Conservation (phyloP, 108 stramenopile species). For the Pseudonitzschia delicatissima region DNA sequence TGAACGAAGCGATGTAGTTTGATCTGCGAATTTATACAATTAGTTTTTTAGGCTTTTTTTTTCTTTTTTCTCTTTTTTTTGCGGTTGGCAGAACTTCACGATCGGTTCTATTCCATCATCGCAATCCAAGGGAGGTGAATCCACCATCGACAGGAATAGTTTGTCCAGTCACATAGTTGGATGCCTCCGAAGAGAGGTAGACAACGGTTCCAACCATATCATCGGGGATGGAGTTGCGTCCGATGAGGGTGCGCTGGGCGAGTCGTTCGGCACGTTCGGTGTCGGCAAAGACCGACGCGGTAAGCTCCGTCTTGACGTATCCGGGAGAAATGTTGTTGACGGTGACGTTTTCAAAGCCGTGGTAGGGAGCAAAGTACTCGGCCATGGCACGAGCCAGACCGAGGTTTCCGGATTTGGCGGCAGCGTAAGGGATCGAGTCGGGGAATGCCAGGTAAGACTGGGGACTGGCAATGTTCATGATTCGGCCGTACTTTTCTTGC, state of each 20-base stretch:
- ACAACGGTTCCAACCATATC: conserved; percentile 26
- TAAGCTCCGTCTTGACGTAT: conserved; percentile 29
- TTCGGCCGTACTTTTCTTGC: conserved; percentile 55
- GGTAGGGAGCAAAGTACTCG: conserved; percentile 13
- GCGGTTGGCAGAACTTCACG: too few species aligned
- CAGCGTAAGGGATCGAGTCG: conserved; percentile 25
- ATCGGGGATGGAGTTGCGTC: conserved; percentile 20
- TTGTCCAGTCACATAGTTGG: conserved; percentile 30
- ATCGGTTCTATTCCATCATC: too few species aligned
- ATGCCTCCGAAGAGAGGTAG: conserved; percentile 27
- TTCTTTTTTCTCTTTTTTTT: too few species aligned
- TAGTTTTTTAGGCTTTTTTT: too few species aligned
- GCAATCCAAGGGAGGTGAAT: conserved; percentile 20
- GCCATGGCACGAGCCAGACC: conserved; percentile 24
- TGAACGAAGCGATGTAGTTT: too few species aligned
- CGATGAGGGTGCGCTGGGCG: conserved; percentile 14
- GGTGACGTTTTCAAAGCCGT: conserved; percentile 16
- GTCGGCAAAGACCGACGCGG: conserved; percentile 24
- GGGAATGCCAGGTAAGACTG: conserved; percentile 26
- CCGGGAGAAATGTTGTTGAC: conserved; percentile 38
- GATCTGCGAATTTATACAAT: too few species aligned
- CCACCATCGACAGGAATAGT: conserved; percentile 31
- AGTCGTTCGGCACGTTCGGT: conserved; percentile 11
- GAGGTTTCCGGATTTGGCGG: conserved; percentile 20
- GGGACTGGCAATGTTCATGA: conserved; percentile 64